phyloP scores from a whole-genome alignment of 2,329 filamentous ascomycete genomes.

The Aspergillus hortae region DNA sequence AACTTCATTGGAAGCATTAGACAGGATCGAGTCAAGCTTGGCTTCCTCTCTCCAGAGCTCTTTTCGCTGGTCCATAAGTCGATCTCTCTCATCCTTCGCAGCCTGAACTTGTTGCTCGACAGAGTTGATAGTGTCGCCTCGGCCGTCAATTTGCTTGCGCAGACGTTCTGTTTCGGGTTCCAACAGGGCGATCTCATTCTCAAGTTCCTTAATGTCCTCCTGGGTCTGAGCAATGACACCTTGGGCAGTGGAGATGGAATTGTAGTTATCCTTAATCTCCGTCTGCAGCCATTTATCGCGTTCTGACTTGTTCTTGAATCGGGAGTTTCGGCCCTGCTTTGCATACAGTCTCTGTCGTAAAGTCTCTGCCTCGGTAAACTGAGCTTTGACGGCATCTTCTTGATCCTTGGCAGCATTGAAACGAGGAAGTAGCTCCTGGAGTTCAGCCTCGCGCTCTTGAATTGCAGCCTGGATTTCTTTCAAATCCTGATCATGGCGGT shows the following conservation, averaged over 20 bases:
- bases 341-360: slow-evolving; percentile 76
- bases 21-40: slow-evolving; percentile 73
- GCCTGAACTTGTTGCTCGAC: slow-evolving; percentile 71
- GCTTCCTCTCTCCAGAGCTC: slow-evolving; percentile 85
- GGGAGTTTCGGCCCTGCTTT: slow-evolving; percentile 84
- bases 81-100: slow-evolving; percentile 75
- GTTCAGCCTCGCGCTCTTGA: slow-evolving; percentile 68
- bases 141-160: slow-evolving; percentile 71
- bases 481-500: slow-evolving; percentile 68
- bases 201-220: slow-evolving; percentile 73
- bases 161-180: slow-evolving; percentile 70
- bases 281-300: slow-evolving; percentile 77
- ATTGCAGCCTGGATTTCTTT: slow-evolving; percentile 71
- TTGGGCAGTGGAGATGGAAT: slow-evolving; percentile 73
- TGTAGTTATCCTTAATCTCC: slow-evolving; percentile 76
- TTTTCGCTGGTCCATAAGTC: slow-evolving; percentile 80
- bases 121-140: slow-evolving; percentile 68
- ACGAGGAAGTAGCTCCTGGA: slow-evolving; percentile 70
- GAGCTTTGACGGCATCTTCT: slow-evolving; percentile 66
- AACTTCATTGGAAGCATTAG: slow-evolving; percentile 71
- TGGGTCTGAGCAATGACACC: slow-evolving; percentile 79
- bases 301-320: slow-evolving; percentile 84
- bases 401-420: slow-evolving; percentile 70
- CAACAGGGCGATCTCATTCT: slow-evolving; percentile 66
- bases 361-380: slow-evolving; percentile 73